These are phyloP conservation scores for Cryoendolithus antarcticus DNA, from an alignment of 2,329 filamentous ascomycete genomes.

Conservation along the genomic window DNA sequence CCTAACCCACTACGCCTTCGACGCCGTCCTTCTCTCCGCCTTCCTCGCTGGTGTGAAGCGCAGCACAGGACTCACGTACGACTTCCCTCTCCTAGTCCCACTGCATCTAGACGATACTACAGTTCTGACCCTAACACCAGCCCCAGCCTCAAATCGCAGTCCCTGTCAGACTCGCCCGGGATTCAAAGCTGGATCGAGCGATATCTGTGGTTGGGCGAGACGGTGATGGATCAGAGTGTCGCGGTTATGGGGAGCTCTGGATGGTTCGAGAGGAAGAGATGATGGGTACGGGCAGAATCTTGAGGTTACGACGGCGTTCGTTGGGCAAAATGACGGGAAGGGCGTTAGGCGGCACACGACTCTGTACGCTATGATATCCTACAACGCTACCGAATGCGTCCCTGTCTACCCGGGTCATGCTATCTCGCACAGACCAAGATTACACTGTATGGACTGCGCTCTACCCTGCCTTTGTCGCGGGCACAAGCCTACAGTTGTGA, in stretches of 20 bases:
- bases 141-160: constrained; percentile 78
- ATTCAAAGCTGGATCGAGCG: constrained; percentile 80
- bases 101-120: background rate
- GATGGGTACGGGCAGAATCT: constrained; percentile 16
- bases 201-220: constrained; percentile 90
- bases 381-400: too few relatives aligned
- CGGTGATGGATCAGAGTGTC: constrained; percentile 95
- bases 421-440: too few relatives aligned
- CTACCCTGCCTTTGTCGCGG: too few relatives aligned
- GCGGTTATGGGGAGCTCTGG: constrained; percentile 77
- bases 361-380: too few relatives aligned
- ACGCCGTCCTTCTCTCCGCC: constrained; percentile 90
- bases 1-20: constrained; percentile 88
- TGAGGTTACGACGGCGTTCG: too few relatives aligned
- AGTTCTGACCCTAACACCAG: constrained; percentile 37
- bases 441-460: too few relatives aligned
- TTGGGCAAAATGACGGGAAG: too few relatives aligned
- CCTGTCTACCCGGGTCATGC: too few relatives aligned
- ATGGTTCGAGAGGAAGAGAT: constrained; percentile 86
- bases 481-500: too few relatives aligned
- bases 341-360: too few relatives aligned
- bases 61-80: constrained; percentile 95
- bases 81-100: constrained; percentile 19
- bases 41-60: constrained; percentile 95
- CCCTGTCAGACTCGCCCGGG: constrained; percentile 70